Percentiles rank a stretch among this genome's conserved stretches.
These are phyloP conservation scores for Leccinum subtestaceum DNA, from an alignment of 768 basidiomycete genomes.

Conservation along the genomic window DNA sequence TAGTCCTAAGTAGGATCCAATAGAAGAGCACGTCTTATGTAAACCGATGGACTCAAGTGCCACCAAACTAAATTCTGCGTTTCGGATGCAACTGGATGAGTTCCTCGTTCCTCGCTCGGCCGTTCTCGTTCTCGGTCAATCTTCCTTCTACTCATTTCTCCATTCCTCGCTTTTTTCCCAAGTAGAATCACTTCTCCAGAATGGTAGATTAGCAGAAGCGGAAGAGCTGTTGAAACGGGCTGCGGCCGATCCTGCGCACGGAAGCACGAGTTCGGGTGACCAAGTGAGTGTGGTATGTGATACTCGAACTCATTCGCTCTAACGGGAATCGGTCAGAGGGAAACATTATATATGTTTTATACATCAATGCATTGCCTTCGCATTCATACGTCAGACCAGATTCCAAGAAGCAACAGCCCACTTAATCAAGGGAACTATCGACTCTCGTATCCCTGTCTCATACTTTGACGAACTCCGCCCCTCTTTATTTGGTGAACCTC, in stretches of 20 bases:
- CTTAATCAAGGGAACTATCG: constrained; percentile 76
- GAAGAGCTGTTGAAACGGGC: constrained; percentile 57
- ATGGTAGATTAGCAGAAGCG: constrained; percentile 63
- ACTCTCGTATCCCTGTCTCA: constrained; percentile 78
- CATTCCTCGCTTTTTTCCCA: constrained; percentile 73
- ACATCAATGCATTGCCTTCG: constrained; percentile 79
- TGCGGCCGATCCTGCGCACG: constrained; percentile 34
- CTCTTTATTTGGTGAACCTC: constrained; percentile 44
- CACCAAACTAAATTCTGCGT: not conserved
- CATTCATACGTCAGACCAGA: constrained; percentile 71
- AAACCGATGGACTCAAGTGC: constrained; percentile 1
- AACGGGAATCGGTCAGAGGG: constrained; percentile 38
- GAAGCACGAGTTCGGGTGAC: constrained; percentile 5
- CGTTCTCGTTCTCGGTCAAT: constrained; percentile 59
- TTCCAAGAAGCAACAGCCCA: constrained; percentile 83
- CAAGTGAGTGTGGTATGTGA: constrained; percentile 8
- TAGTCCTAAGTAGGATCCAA: too few species aligned
- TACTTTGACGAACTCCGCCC: constrained; percentile 79
- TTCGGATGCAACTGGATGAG: constrained; percentile 16
- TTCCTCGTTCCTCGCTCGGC: constrained; percentile 54
- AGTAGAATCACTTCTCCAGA: constrained; percentile 63
- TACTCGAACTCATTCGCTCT: not conserved
- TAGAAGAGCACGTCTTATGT: constrained; percentile 7
- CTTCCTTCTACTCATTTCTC: constrained; percentile 62
- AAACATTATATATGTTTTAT: constrained; percentile 66